Evolutionary conservation across 208 protist genomes (phyloP).

Genomic region (Trypanosoma boissoni): DNA sequence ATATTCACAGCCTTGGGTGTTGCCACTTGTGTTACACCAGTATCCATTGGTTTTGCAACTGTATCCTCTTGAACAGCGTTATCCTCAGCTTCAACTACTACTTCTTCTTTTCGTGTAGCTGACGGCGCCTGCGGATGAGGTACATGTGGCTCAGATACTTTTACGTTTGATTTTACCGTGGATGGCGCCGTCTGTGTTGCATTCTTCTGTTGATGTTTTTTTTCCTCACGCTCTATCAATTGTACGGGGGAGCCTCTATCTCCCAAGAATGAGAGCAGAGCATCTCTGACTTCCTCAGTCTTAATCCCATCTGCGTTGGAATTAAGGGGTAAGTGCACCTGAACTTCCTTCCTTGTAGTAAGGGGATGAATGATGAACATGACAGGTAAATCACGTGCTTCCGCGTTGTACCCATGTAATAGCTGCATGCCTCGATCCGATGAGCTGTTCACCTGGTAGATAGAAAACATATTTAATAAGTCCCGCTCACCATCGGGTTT

Average conservation of each 20-base stretch:
- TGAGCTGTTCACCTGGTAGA: constrained; percentile 51
- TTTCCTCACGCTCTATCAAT: constrained; percentile 24
- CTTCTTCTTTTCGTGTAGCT: constrained; percentile 4
- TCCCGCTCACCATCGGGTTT: constrained; percentile 33
- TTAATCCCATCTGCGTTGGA: constrained; percentile 30
- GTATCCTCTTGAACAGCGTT: not conserved
- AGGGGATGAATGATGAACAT: constrained; percentile 73
- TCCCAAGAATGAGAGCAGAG: constrained; percentile 24
- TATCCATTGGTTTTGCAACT: not conserved
- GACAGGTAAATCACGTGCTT: constrained; percentile 28
- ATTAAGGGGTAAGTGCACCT: constrained; percentile 31
- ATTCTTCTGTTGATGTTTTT: constrained; percentile 12
- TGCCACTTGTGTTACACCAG: constrained; percentile 1
- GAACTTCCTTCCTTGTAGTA: constrained; percentile 44
- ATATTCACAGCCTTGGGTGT: constrained; percentile 25
- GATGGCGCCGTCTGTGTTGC: constrained; percentile 16
- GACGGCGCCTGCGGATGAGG: too few relatives aligned
- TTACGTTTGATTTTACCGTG: too few relatives aligned
- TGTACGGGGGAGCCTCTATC: constrained; percentile 37
- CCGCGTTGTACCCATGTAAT: constrained; percentile 41
- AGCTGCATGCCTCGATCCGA: constrained; percentile 34
- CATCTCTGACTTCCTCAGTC: constrained; percentile 36
- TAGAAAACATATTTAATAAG: constrained; percentile 35
- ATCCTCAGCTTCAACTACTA: not conserved
- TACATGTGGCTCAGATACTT: too few relatives aligned